These are phyloP conservation scores for Clonostachys chloroleuca DNA, from an alignment of 2,329 filamentous ascomycete genomes.

Conservation along the genomic window DNA sequence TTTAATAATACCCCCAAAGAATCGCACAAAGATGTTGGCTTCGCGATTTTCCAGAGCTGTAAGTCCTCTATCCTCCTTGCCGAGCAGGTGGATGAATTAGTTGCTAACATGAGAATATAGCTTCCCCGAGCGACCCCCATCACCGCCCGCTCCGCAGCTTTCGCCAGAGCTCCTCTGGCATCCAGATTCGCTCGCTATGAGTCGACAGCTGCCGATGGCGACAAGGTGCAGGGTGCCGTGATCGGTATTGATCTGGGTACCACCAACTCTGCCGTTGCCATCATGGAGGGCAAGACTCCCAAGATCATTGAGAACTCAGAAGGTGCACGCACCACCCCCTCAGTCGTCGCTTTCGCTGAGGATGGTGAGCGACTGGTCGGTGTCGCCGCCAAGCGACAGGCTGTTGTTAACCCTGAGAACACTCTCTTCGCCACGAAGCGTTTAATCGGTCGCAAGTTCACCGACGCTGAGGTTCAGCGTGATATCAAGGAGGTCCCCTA, in stretches of 20 bases:
- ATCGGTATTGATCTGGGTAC: slow-evolving; percentile 99
- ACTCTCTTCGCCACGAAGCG: slow-evolving; percentile 98
- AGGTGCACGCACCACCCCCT: slow-evolving; percentile 55
- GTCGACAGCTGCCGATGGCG: slow-evolving; percentile 49
- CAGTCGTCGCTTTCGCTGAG: slow-evolving; percentile 91
- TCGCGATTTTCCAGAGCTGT: slow-evolving; percentile 72
- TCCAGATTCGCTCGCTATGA: slow-evolving; percentile 76
- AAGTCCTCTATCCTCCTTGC: slow-evolving; percentile 32
- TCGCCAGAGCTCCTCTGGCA: slow-evolving; percentile 65
- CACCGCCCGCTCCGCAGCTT: slow-evolving; percentile 62
- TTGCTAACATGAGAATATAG: slow-evolving; percentile 35
- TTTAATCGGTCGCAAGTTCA: slow-evolving; percentile 97
- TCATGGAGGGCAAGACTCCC: slow-evolving; percentile 95
- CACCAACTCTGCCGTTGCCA: slow-evolving; percentile 94
- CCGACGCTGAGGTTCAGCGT: slow-evolving; percentile 87
- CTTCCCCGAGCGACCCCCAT: slow-evolving; percentile 73
- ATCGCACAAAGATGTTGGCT: slow-evolving; percentile 60
- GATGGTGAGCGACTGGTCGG: slow-evolving; percentile 94
- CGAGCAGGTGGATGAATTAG: not conserved
- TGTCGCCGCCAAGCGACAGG: slow-evolving; percentile 96
- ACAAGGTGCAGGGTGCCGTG: slow-evolving; percentile 91
- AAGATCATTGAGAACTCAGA: slow-evolving; percentile 98
- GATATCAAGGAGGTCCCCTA: slow-evolving; percentile 97
- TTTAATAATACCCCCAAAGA: slow-evolving; percentile 25
- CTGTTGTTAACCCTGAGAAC: slow-evolving; percentile 97